These are phyloP conservation scores for Annulohypoxylon maeteangense DNA, from an alignment of 495 filamentous ascomycete species.

Conservation along the genomic window DNA sequence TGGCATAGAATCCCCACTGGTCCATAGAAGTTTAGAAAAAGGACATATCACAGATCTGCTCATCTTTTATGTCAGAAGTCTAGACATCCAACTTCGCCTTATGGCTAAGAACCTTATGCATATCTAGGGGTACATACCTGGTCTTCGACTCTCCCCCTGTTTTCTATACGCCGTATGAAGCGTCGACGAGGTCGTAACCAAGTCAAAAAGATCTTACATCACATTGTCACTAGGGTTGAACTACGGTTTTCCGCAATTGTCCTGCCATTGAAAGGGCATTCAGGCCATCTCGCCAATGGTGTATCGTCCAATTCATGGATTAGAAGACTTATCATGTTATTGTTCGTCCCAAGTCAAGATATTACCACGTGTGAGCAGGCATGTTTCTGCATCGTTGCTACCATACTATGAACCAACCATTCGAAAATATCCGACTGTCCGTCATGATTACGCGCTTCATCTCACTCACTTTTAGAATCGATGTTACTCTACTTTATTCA, in stretches of 20 bases:
- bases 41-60: background rate
- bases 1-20: background rate
- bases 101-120: background rate
- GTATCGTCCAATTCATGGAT: background rate
- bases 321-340: slow-evolving; percentile 4
- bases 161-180: background rate
- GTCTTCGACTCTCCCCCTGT: background rate
- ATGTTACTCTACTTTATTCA: slow-evolving; percentile 3
- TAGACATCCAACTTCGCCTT: background rate
- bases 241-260: background rate
- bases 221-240: background rate
- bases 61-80: background rate
- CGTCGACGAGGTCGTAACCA: background rate
- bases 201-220: background rate
- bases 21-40: background rate
- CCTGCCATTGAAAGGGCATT: background rate
- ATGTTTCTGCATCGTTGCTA: slow-evolving; percentile 23
- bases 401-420: slow-evolving; percentile 1
- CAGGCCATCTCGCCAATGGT: background rate
- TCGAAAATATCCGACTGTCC: background rate
- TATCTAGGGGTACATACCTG: background rate
- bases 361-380: slow-evolving; percentile 29
- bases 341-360: slow-evolving; percentile 4
- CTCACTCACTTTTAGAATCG: background rate
- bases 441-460: slow-evolving; percentile 15